phyloP scores from a whole-genome alignment of 129 eudicot genomes.

The Tagetes patula region DNA sequence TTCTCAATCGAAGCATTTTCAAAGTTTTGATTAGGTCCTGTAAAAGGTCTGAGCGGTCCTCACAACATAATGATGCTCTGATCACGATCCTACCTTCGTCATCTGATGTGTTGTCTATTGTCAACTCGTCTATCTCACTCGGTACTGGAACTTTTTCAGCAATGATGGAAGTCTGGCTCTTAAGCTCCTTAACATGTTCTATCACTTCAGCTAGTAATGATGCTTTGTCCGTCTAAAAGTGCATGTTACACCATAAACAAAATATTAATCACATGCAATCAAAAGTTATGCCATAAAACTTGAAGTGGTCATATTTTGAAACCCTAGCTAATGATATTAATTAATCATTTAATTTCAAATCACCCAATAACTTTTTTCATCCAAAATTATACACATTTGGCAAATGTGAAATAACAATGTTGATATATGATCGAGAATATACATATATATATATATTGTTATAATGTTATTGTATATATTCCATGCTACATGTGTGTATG shows the following conservation, averaged over 20 bases:
- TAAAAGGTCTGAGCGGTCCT: slow-evolving; percentile 60
- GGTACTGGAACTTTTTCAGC: slow-evolving; percentile 55
- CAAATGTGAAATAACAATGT: slow-evolving; percentile 9
- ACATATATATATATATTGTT: too few relatives aligned
- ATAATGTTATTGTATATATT: neutral
- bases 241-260: neutral
- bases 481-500: slow-evolving; percentile 15
- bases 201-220: slow-evolving; percentile 92
- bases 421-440: neutral
- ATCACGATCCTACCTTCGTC: slow-evolving; percentile 62
- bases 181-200: slow-evolving; percentile 81
- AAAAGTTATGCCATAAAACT: neutral
- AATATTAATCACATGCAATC: neutral
- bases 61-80: slow-evolving; percentile 81
- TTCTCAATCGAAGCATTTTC: slow-evolving; percentile 47
- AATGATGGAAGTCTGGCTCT: slow-evolving; percentile 67
- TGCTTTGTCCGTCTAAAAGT: slow-evolving; percentile 79
- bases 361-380: neutral
- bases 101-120: slow-evolving; percentile 50
- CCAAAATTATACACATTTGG: neutral
- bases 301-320: neutral
- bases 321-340: neutral
- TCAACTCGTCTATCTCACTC: slow-evolving; percentile 64
- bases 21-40: slow-evolving; percentile 52
- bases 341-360: neutral